Percentiles rank a stretch among this genome's conserved stretches.
Evolutionary conservation across 345 rosid species (phyloP).

Genomic region (Hibiscus syriacus): DNA sequence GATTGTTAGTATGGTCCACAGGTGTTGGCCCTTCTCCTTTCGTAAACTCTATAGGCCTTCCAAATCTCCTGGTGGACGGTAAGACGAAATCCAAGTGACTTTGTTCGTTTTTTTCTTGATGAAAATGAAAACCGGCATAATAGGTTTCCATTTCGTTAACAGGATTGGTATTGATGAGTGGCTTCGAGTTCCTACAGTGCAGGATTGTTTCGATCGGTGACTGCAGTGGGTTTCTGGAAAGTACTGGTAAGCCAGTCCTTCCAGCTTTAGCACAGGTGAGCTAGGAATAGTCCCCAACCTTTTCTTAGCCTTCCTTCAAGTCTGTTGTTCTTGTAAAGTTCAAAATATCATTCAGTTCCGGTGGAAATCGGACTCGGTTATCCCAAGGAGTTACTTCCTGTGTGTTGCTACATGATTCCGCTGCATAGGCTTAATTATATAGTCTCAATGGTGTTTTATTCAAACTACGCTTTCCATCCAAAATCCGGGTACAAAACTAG

Average conservation of each 20-base stretch:
- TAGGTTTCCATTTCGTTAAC: conserved; percentile 5
- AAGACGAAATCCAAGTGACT: conserved; percentile 7
- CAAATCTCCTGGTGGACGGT: conserved; percentile 96
- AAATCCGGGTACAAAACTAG: not conserved
- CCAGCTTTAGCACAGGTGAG: conserved; percentile 93
- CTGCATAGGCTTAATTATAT: not conserved
- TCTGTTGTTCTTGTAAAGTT: not conserved
- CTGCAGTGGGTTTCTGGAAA: conserved; percentile 89
- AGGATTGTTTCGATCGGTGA: conserved; percentile 88
- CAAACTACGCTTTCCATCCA: not conserved
- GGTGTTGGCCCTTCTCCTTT: conserved; percentile 89
- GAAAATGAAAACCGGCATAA: not conserved
- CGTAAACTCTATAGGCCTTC: conserved; percentile 59
- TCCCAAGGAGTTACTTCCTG: not conserved
- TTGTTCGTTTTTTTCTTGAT: not conserved
- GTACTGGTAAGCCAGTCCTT: conserved; percentile 73
- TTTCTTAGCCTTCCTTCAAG: not conserved
- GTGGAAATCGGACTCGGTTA: not conserved
- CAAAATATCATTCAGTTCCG: not conserved
- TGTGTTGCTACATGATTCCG: not conserved
- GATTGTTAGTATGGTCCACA: conserved; percentile 89
- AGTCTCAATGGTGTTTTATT: not conserved
- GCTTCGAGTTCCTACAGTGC: conserved; percentile 73
- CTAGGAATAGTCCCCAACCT: not conserved
- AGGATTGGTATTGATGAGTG: conserved; percentile 88